Conservation (phyloP, 306 rosid genomes). For the Quillaja saponaria region DNA sequence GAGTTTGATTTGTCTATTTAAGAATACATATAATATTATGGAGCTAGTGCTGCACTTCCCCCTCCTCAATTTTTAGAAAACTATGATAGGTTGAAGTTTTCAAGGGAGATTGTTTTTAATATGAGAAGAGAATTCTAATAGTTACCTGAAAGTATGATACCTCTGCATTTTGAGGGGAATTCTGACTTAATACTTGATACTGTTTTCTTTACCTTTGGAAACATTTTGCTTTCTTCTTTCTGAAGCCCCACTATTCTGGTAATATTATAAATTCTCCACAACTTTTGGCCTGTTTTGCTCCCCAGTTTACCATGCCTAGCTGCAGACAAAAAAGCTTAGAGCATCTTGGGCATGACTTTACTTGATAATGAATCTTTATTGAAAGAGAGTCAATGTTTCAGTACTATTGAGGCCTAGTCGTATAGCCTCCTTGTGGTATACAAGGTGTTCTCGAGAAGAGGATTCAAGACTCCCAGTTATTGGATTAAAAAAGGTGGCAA, state of each 20-base stretch:
- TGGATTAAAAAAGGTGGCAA: constrained; percentile 1
- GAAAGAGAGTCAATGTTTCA: constrained; percentile 1
- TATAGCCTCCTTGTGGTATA: constrained; percentile 17
- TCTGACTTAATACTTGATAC: too few relatives aligned
- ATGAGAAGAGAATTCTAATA: too few relatives aligned
- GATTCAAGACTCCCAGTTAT: constrained; percentile 12
- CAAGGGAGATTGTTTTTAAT: background rate
- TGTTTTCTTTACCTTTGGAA: too few relatives aligned
- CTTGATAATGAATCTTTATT: background rate
- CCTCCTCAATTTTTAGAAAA: constrained; percentile 2
- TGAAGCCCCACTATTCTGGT: background rate
- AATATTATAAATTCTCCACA: background rate
- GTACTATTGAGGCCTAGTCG: background rate
- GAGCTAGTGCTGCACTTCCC: constrained; percentile 5
- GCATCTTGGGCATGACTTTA: too few relatives aligned
- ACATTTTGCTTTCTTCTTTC: too few relatives aligned
- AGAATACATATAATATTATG: background rate
- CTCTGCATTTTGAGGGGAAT: too few relatives aligned
- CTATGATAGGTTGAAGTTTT: background rate
- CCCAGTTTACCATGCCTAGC: too few relatives aligned
- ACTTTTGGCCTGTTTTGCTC: constrained; percentile 3
- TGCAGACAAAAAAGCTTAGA: too few relatives aligned
- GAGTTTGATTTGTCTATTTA: background rate
- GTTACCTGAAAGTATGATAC: too few relatives aligned
- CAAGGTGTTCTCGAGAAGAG: constrained; percentile 3